A percentile compares a stretch with the other conserved stretches of the same genome.
Evolutionary conservation across 169 alveolate species (phyloP).

Genomic region (Plasmodium vinckei): DNA sequence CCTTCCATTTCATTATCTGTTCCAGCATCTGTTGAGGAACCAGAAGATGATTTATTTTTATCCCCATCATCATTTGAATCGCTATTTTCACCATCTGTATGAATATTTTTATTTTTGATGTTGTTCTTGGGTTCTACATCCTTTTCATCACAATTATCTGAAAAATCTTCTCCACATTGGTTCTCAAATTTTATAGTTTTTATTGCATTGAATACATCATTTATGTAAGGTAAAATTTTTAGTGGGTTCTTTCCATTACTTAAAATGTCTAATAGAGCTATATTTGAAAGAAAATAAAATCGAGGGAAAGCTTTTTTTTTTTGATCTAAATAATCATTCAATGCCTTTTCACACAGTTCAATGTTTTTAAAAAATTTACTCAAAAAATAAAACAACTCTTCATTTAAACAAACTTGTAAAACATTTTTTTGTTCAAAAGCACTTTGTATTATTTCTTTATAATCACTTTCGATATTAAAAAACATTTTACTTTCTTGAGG

Average conservation of each 20-base stretch:
- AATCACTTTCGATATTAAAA: slow-evolving; percentile 93
- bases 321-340: slow-evolving; percentile 95
- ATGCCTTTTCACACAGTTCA: slow-evolving; percentile 95
- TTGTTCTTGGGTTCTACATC: too few species aligned
- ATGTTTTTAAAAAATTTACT: slow-evolving; percentile 90
- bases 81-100: not conserved
- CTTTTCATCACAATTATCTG: not conserved
- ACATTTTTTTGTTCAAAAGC: slow-evolving; percentile 93
- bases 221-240: slow-evolving; percentile 72
- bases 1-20: not conserved
- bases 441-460: slow-evolving; percentile 95
- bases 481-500: slow-evolving; percentile 96
- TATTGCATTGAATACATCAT: slow-evolving; percentile 63
- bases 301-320: slow-evolving; percentile 97
- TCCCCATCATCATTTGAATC: not conserved
- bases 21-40: too few species aligned
- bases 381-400: slow-evolving; percentile 92
- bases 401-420: slow-evolving; percentile 93
- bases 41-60: too few species aligned
- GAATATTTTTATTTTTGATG: too few species aligned
- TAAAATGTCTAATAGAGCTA: slow-evolving; percentile 94
- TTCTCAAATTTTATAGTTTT: slow-evolving; percentile 43
- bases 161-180: not conserved
- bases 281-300: slow-evolving; percentile 96
- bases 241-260: slow-evolving; percentile 95